Evolutionary conservation across 2,329 filamentous ascomycete species (phyloP), one percentile per base, ranked within the genome.

Genomic region (Cladophialophora immunda): DNA sequence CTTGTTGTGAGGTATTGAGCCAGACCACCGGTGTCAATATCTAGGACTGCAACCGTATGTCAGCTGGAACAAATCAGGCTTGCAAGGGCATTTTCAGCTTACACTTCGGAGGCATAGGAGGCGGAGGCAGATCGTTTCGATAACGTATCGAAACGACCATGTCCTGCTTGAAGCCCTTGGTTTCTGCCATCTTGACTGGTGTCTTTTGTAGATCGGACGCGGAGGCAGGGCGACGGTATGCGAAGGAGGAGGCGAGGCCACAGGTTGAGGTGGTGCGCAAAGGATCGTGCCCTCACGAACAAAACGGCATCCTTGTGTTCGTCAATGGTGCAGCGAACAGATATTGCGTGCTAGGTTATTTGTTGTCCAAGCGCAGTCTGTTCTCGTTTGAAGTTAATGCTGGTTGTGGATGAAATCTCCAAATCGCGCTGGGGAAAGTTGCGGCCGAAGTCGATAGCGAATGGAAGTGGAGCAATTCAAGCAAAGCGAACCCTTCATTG

Each of bases 81-180:
- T 50, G 45, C 17, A 13, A 17, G 45, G 22, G 17, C 19, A 50
- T 27, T 9, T 11, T 19, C 19, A 11, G 17, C 45, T 50, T 25
- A 50, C 45, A 90, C 84, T 99, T 99, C 0, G 95, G 95, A 0
- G 94, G 93, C 77, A 94, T 93, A 63, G 94, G 93, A 62, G 95
- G 95, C 70, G 95, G 94, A 71, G 95, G 95, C 17, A 99, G 89
- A 73, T 93, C 90, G 87, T 99, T 99, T 76, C 93, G 93, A 80
- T 96, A 99, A 80, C 95, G 89, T 76, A 97, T 92, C 75, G 94
- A 91, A 70, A 94, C 94, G 77, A 99, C 97, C 81, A 97, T 98
- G 81, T 99, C 95, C 81, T 99, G 95, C 77, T 97, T 93, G 74
- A 88, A 89, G 22, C 68, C 68, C 64, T 73, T 72, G 19, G 72